Evolutionary conservation across 768 basidiomycete genomes (phyloP), one percentile per base, ranked within the genome.

Genomic region (Rhodotorula graminis): DNA sequence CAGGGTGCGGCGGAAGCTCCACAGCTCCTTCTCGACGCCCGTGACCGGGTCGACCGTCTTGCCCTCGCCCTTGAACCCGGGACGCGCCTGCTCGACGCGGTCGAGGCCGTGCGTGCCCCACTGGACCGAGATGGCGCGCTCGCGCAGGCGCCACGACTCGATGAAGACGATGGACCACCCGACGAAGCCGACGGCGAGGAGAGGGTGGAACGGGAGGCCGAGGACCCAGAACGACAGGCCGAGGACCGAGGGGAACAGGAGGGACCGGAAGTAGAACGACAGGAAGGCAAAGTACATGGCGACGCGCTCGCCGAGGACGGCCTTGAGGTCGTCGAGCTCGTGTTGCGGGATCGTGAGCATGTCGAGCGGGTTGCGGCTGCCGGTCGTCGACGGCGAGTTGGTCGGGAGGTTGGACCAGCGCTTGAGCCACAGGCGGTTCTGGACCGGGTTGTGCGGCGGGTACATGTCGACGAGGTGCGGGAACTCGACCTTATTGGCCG

Each of bases 71-170:
- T 82, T 80, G 78, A 87, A 87, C 58, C 87, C 85, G 1, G 86
- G 86, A 33, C 90, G 86, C 25, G 86, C 85, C 72, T 87, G 87
- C 79, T 93, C 92, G 14, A 91, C 76, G 31, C 69, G 64, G 53
- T 88, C 87, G 0, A 89, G 87, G 31, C 90, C 90, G 40, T 87
- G 86, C 0, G 90, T 91, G 9, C 90, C 89, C 84, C 91, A 94
- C 44, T 87, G 85, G 60, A 93, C 85, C 3, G 91, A 87, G n/a
- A 95, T 83, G 53, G 88, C 87, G 27, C 89, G 87, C 81, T 98
- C 91, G 69, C 87, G 87, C 50, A 96, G 85, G 42, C 90, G 86
- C 95, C 95, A 99, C 84, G 88, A 89, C 80, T 97, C 93, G 72
- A 94, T 89, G 77, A 94, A 95, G 29, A 85, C 80, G 60, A 92